Conservation (phyloP, 2,329 filamentous ascomycete genomes). For the Epichloe coenophiala region DNA sequence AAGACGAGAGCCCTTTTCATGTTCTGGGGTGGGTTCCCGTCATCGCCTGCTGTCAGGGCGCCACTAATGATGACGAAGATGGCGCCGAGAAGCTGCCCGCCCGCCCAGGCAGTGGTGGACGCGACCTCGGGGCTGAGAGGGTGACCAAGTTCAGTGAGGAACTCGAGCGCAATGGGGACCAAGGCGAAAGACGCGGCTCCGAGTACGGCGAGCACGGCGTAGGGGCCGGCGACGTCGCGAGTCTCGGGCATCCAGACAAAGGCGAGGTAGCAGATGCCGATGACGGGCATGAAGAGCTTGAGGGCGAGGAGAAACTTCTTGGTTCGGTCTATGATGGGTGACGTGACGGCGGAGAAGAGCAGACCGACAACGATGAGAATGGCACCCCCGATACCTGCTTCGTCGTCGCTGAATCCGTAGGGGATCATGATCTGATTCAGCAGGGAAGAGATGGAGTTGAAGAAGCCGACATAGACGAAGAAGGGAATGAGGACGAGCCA, state of each 20-base stretch:
- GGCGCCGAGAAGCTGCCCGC: conserved; percentile 74
- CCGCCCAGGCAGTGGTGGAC: conserved; percentile 70
- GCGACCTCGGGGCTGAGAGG: conserved; percentile 79
- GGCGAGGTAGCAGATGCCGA: conserved; percentile 58
- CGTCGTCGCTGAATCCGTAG: conserved; percentile 69
- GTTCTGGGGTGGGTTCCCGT: conserved; percentile 47
- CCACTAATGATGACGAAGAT: conserved; percentile 76
- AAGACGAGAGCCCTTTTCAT: conserved; percentile 71
- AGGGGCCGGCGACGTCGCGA: conserved; percentile 51
- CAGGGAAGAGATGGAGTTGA: conserved; percentile 81
- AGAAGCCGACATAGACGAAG: conserved; percentile 73
- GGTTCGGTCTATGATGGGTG: conserved; percentile 72
- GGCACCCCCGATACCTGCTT: conserved; percentile 82
- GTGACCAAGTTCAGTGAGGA: conserved; percentile 73
- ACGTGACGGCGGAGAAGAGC: conserved; percentile 58
- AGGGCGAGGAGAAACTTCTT: conserved; percentile 66
- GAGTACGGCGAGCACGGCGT: conserved; percentile 59
- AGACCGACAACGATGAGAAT: conserved; percentile 83
- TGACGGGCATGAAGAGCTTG: conserved; percentile 60
- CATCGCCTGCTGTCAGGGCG: conserved; percentile 46
- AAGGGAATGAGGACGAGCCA: conserved; percentile 77
- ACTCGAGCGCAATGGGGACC: conserved; percentile 76
- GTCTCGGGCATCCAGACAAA: conserved; percentile 67
- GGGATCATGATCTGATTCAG: conserved; percentile 83
- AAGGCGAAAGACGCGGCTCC: conserved; percentile 71